Evolutionary conservation across 352 stramenopile species (phyloP), one percentile per base, ranked within the genome.

Genomic region (Globisporangium apiculatum): DNA sequence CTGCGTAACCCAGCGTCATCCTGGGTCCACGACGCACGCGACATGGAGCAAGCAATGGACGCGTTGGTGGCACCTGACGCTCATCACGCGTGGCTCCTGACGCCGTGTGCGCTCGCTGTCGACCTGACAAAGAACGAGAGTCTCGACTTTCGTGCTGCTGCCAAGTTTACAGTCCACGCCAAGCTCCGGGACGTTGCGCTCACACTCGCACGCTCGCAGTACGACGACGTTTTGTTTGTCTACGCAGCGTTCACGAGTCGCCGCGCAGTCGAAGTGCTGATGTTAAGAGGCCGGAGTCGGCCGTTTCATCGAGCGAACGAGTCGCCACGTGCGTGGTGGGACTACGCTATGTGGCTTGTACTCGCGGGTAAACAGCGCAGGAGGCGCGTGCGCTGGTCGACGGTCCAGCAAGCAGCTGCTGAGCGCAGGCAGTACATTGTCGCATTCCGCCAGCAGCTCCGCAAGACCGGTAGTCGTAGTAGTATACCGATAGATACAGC

Each of bases 111-210:
- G 1, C 31, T 91, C 4, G 68, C 45, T 2, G 79, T 89, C 36
- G 78, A 85, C 10, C 53, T 91, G 15, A 91, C 80, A 36, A 91
- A 91, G 67, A 94, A 91, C 56, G 83, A 94, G 59, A 90, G 75
- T 40, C 57, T 69, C 5, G 72, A 90, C 50, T 93, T 87, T 57
- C 75, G 73, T 18, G 60, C 67, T 7, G 76, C 71, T 5, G 77
- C 83, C 43, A 93, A 91, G 64, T 89, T 82, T 58, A 79, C 75
- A 3, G 63, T 91, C 11, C 71, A 83, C 38, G 71, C 80, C 4
- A 71, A 78, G 54, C 47, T 90, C 9, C 66, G 69, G 7, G 66
- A 66, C 11, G 43, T 94, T 14, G 64, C 71, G 40, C 76, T 79
- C 56, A 69, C 61, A 2, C 64, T 94, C 36, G 87, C 81, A 11